A percentile compares a stretch with the other conserved stretches of the same genome.
Conservation (phyloP, 2,329 filamentous ascomycete genomes). For the Aspergillus terreus region DNA sequence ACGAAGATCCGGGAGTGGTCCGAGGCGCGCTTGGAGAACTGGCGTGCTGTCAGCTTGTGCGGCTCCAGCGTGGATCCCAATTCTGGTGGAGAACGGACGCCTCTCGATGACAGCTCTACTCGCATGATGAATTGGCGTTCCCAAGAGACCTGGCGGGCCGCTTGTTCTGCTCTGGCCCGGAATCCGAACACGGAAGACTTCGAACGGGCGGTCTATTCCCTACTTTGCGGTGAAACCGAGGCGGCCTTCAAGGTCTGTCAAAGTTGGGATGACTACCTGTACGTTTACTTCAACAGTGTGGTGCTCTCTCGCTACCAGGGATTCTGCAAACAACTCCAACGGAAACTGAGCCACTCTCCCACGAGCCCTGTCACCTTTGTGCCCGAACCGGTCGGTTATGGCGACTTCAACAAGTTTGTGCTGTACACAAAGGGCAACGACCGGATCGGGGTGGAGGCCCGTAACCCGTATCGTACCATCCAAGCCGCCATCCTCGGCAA, state of each 20-base stretch:
- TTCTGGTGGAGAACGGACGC: slow-evolving; percentile 24
- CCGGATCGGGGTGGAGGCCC: slow-evolving; percentile 35
- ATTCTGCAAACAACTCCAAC: slow-evolving; percentile 51
- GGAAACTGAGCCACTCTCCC: slow-evolving; percentile 50
- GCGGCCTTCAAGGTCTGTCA: slow-evolving; percentile 73
- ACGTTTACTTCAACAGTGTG: slow-evolving; percentile 82
- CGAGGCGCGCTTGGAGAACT: slow-evolving; percentile 76
- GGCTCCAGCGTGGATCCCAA: slow-evolving; percentile 44
- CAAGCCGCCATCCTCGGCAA: slow-evolving; percentile 42
- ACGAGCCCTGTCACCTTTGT: slow-evolving; percentile 53
- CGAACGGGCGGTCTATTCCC: slow-evolving; percentile 84
- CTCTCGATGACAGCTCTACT: slow-evolving; percentile 34
- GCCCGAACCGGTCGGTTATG: slow-evolving; percentile 51
- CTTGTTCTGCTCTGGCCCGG: slow-evolving; percentile 46
- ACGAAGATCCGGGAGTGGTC: slow-evolving; percentile 80
- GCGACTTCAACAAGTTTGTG: slow-evolving; percentile 37
- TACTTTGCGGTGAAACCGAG: slow-evolving; percentile 78
- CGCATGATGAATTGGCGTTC: slow-evolving; percentile 41
- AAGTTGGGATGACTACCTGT: slow-evolving; percentile 82
- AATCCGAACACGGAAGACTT: slow-evolving; percentile 69
- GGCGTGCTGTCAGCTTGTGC: slow-evolving; percentile 81
- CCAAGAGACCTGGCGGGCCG: slow-evolving; percentile 36
- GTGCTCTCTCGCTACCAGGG: slow-evolving; percentile 74
- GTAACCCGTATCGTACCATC: slow-evolving; percentile 43
- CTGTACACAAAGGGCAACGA: slow-evolving; percentile 33